A percentile compares a stretch with the other conserved stretches of the same genome.
Evolutionary conservation across 306 rosid genomes (phyloP).

Genomic region (Quercus bicolor): DNA sequence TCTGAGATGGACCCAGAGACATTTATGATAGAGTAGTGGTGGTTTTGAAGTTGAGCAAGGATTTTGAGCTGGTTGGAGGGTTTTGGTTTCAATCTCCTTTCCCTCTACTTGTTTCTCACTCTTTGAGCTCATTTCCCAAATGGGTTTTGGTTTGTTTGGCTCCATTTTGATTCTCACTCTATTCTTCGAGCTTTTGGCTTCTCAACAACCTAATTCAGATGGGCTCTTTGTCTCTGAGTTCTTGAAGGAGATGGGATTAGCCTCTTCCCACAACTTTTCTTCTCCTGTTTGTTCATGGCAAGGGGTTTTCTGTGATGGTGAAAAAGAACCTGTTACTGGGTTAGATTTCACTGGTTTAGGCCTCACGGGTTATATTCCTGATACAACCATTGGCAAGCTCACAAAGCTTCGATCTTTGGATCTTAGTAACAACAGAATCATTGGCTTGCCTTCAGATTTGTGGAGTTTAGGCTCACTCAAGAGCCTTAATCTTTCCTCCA

Average conservation of each 20-base stretch:
- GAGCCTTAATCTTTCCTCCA: conserved; percentile 65
- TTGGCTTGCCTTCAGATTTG: conserved; percentile 74
- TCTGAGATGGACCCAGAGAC: conserved; percentile 25
- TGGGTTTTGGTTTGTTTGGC: conserved; percentile 68
- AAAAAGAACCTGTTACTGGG: conserved; percentile 37
- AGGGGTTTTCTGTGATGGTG: conserved; percentile 67
- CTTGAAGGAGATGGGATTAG: conserved; percentile 46
- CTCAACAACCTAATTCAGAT: conserved; percentile 85
- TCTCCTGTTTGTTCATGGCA: conserved; percentile 74
- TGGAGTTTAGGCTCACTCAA: conserved; percentile 82
- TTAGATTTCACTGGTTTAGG: conserved; percentile 52
- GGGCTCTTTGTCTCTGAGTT: conserved; percentile 68
- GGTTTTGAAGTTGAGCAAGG: conserved; percentile 32
- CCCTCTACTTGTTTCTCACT: conserved; percentile 18
- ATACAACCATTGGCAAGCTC: conserved; percentile 80
- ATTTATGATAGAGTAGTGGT: conserved; percentile 27
- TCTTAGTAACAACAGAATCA: conserved; percentile 84
- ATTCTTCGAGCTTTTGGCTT: conserved; percentile 61
- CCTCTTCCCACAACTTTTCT: conserved; percentile 57
- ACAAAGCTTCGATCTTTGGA: conserved; percentile 64
- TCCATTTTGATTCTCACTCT: conserved; percentile 57
- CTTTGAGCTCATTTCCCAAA: conserved; percentile 24
- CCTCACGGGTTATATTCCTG: conserved; percentile 78
- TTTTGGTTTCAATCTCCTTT: conserved; percentile 17
- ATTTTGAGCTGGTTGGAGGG: conserved; percentile 24